Evolutionary conservation across 176 grass and related monocot genomes (phyloP), one percentile per base, ranked within the genome.

Genomic region (Leersia perrieri): DNA sequence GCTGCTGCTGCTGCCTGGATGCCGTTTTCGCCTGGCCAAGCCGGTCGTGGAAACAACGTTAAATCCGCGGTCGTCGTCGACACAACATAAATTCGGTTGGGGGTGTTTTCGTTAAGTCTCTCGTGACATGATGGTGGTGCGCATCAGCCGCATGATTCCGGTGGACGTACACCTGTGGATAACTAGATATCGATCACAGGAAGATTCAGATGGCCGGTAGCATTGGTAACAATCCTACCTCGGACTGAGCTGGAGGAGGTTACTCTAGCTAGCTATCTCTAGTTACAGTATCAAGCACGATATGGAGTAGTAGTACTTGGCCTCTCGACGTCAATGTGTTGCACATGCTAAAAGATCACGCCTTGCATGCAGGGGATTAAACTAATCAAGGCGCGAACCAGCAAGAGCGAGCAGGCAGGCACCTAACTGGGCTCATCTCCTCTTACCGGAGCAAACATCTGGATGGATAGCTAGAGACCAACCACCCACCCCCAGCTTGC

Each of bases 271-370:
- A 5, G 45, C 45, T n/a, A 44, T 20, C 22, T 31, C 15, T 3
- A 76, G 33, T 35, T 69, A 53, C 60, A 22, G 40, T 1, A 57
- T 57, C 40, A n/a, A 30, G n/a, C 65, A 41, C 60, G 51, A 57
- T 57, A 23, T 38, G 35, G 35, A 3, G 33, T 30, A 7, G 16
- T 47, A 8, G 18, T n/a, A 10, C 27, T n/a, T 33, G 20, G 1
- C 22, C 51, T 63, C 62, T 47, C 57, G 61, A 45, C 65, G 72
- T 66, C 77, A 82, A 85, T 32, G 72, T 60, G 77, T 58, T 77
- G 77, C 87, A 76, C 77, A 77, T 85, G 82, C 16, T 16, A 14
- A 18, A 81, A 79, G 63, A 44, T 32, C 77, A 51, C 84, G 77
- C 60, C 39, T 41, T 12, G 80, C 87, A 75, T 64, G 76, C 70